A percentile compares a stretch with the other conserved stretches of the same genome.
Conservation (phyloP, 108 stramenopile genomes). For the Nitzschia sp. region DNA sequence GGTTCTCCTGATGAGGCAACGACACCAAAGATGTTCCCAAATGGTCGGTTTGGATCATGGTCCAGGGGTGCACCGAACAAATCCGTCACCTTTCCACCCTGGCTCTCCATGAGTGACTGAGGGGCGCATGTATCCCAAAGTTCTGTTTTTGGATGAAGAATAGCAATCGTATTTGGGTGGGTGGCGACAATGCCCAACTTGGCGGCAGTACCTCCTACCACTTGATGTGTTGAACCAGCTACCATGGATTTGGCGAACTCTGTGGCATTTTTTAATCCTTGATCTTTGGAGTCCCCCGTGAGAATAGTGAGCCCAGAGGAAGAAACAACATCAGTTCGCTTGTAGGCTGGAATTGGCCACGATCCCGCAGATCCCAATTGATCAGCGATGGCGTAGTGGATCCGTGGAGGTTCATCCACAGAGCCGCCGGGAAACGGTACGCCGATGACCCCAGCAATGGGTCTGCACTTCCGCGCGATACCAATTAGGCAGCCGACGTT, state of each 20-base stretch:
- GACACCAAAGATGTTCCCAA: slow-evolving; percentile 63
- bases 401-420: slow-evolving; percentile 24
- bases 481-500: slow-evolving; percentile 80
- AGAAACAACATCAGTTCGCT: neutral
- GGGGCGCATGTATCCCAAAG: slow-evolving; percentile 72
- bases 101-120: slow-evolving; percentile 49
- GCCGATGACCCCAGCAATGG: slow-evolving; percentile 72
- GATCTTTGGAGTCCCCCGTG: slow-evolving; percentile 55
- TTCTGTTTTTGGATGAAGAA: slow-evolving; percentile 55
- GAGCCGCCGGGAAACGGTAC: slow-evolving; percentile 60
- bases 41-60: slow-evolving; percentile 33
- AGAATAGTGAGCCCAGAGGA: slow-evolving; percentile 31
- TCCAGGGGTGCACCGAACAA: slow-evolving; percentile 64
- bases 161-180: slow-evolving; percentile 39
- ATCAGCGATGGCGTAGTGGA: slow-evolving; percentile 57
- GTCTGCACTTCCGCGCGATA: slow-evolving; percentile 50
- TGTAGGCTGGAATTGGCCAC: slow-evolving; percentile 3
- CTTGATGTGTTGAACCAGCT: slow-evolving; percentile 7
- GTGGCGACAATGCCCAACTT: slow-evolving; percentile 48
- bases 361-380: slow-evolving; percentile 31
- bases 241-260: slow-evolving; percentile 13
- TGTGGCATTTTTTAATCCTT: slow-evolving; percentile 28
- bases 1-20: slow-evolving; percentile 45
- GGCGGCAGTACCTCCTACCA: slow-evolving; percentile 59
- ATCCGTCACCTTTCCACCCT: slow-evolving; percentile 66